A percentile compares a stretch with the other conserved stretches of the same genome.
phyloP scores from a whole-genome alignment of 768 basidiomycete genomes.

The Amanita muscaria region DNA sequence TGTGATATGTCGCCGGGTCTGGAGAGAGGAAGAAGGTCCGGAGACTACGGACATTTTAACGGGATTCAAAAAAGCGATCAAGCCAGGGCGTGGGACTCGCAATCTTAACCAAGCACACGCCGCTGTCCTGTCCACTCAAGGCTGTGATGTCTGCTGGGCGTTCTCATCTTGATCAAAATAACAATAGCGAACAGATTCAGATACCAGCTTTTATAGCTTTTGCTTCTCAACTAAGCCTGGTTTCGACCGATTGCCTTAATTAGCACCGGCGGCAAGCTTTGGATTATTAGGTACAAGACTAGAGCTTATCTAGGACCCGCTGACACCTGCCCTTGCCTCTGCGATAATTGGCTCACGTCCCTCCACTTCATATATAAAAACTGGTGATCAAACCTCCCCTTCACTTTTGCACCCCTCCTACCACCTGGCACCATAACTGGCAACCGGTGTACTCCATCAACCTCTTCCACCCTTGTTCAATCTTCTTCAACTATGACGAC shows the following conservation, averaged over 20 bases:
- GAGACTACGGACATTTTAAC: too few species aligned
- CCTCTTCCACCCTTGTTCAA: too few species aligned
- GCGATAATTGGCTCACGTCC: slow-evolving; percentile 16
- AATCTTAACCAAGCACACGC: too few species aligned
- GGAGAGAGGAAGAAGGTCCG: too few species aligned
- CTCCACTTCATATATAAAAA: slow-evolving; percentile 20
- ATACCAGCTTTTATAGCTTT: background rate
- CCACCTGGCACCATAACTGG: slow-evolving; percentile 5
- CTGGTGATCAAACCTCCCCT: slow-evolving; percentile 15
- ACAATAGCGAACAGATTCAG: background rate
- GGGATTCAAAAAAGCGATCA: too few species aligned
- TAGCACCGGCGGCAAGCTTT: slow-evolving; percentile 6
- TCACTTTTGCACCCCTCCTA: slow-evolving; percentile 12
- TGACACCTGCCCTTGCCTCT: slow-evolving; percentile 5
- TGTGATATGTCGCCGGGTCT: too few species aligned
- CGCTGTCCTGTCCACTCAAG: background rate
- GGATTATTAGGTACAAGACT: slow-evolving; percentile 3
- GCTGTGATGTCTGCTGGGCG: background rate
- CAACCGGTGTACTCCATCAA: background rate
- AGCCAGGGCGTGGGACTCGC: too few species aligned
- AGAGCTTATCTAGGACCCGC: slow-evolving; percentile 8
- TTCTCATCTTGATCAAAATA: background rate
- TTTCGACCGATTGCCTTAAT: background rate
- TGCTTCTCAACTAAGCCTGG: background rate
- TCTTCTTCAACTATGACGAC: too few species aligned